Conservation (phyloP, 352 stramenopile species). For the Pythium insidiosum region DNA sequence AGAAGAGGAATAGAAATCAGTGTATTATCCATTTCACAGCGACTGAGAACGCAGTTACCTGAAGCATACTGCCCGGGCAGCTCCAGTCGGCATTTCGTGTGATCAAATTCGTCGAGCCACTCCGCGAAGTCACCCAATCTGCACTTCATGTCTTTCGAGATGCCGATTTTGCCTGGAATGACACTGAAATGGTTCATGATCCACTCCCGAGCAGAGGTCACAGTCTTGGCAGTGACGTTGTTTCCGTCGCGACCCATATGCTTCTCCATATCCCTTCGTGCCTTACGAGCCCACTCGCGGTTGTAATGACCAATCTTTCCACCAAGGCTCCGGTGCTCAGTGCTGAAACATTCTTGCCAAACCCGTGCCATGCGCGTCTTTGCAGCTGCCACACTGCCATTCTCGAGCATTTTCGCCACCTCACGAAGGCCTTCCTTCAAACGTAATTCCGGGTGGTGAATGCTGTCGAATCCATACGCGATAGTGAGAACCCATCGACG, state of each 20-base stretch:
- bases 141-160: conserved; percentile 76
- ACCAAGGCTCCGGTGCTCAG: conserved; percentile 37
- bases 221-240: conserved; percentile 42
- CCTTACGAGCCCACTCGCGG: conserved; percentile 37
- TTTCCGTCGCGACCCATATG: conserved; percentile 58
- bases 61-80: conserved; percentile 75
- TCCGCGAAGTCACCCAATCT: conserved; percentile 78
- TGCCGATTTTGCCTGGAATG: conserved; percentile 55
- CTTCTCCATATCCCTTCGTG: conserved; percentile 45
- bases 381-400: conserved; percentile 25
- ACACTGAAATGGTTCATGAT: conserved; percentile 65
- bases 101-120: conserved; percentile 82
- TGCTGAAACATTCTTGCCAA: conserved; percentile 59
- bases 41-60: conserved; percentile 21
- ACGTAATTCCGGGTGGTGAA: conserved; percentile 73
- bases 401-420: conserved; percentile 52
- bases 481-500: too few species aligned
- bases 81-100: conserved; percentile 53
- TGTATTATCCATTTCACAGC: background rate
- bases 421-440: conserved; percentile 74
- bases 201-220: conserved; percentile 56
- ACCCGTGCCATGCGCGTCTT: conserved; percentile 25
- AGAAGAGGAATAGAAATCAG: background rate
- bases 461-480: too few species aligned
- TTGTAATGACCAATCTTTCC: conserved; percentile 71